Conservation (phyloP, 2,329 filamentous ascomycete genomes). For the Sarocladium brachiariae region DNA sequence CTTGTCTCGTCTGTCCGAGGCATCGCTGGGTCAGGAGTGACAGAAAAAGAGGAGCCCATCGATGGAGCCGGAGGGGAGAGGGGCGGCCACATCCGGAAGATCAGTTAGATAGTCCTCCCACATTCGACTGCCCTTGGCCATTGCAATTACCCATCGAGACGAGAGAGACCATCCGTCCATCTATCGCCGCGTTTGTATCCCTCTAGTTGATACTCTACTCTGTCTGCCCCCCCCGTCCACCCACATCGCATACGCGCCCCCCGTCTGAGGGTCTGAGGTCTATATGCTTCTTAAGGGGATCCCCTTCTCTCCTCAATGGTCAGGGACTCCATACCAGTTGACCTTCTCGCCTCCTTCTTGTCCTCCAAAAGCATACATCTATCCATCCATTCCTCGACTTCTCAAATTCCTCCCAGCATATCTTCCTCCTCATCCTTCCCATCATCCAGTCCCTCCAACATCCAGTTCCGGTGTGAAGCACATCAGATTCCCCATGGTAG, state of each 20-base stretch:
- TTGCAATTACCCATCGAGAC: slow-evolving; percentile 18
- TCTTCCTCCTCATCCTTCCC: slow-evolving; percentile 30
- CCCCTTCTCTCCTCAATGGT: slow-evolving; percentile 10
- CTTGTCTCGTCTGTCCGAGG: slow-evolving; percentile 4
- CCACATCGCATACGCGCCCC: background rate
- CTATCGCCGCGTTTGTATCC: slow-evolving; percentile 4
- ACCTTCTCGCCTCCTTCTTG: slow-evolving; percentile 16
- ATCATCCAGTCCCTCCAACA: slow-evolving; percentile 15
- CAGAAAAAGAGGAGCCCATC: slow-evolving; percentile 6
- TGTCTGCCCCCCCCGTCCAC: slow-evolving; percentile 8
- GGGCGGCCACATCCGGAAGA: slow-evolving; percentile 15
- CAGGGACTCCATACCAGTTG: slow-evolving; percentile 30
- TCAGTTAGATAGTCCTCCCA: slow-evolving; percentile 20
- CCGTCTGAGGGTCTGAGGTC: slow-evolving; percentile 5
- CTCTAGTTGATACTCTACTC: slow-evolving; percentile 11
- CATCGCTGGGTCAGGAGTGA: background rate
- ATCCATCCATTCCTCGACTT: slow-evolving; percentile 34
- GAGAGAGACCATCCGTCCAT: background rate
- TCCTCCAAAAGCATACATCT: slow-evolving; percentile 31
- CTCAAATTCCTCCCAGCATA: slow-evolving; percentile 37
- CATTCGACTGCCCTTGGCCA: slow-evolving; percentile 24
- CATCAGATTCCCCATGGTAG: slow-evolving; percentile 1
- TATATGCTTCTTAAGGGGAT: slow-evolving; percentile 11
- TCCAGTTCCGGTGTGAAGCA: background rate
- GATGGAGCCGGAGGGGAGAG: slow-evolving; percentile 15